Conservation (phyloP, 805 yeast species). For the Clavispora asparagi region DNA sequence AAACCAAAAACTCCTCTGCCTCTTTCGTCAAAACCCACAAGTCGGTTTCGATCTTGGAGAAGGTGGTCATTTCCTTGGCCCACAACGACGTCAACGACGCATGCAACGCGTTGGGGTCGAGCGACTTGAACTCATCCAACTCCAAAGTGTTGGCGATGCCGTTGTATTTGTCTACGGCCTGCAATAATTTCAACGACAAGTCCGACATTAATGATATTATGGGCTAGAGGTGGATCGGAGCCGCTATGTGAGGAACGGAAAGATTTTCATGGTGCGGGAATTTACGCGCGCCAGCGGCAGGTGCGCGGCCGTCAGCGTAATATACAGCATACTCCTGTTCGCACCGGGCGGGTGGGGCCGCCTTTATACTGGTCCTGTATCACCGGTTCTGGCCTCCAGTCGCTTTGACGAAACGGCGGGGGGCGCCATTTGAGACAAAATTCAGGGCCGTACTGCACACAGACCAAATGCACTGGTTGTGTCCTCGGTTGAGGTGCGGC, state of each 20-base stretch:
- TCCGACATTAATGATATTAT: constrained; percentile 52
- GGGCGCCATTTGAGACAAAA: no score
- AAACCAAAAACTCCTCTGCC: constrained; percentile 68
- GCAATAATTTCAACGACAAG: constrained; percentile 57
- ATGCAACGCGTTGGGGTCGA: constrained; percentile 61
- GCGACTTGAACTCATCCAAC: constrained; percentile 52
- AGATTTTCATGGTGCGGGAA: constrained; percentile 10
- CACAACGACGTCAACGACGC: constrained; percentile 83
- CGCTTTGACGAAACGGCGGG: no score
- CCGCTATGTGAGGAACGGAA: constrained; percentile 4
- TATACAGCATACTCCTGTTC: background rate
- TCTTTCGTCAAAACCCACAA: constrained; percentile 72
- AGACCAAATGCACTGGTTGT: no score
- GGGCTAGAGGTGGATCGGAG: background rate
- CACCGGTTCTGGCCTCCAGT: background rate
- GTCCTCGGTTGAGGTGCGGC: no score
- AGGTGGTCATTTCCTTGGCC: constrained; percentile 77
- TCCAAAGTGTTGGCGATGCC: constrained; percentile 65
- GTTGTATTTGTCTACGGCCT: constrained; percentile 52
- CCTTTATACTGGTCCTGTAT: background rate
- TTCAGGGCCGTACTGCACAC: no score
- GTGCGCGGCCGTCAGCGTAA: background rate
- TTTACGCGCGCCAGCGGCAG: constrained; percentile 7
- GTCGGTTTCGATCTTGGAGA: constrained; percentile 69
- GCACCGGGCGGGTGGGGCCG: background rate